Evolutionary conservation across 345 rosid genomes (phyloP), one percentile per base, ranked within the genome.

Genomic region (Citrus australasica): DNA sequence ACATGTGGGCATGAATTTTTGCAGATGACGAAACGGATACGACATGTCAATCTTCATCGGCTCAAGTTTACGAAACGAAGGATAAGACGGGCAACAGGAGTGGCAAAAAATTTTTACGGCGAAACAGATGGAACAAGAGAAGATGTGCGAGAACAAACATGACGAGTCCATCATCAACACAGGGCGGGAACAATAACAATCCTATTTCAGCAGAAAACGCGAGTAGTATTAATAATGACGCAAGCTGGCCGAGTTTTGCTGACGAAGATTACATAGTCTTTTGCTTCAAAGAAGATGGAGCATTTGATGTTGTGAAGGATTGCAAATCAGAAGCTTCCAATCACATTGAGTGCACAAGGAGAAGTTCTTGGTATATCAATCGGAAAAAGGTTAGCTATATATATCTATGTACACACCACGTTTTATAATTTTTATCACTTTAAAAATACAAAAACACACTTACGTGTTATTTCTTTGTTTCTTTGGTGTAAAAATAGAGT

Each of bases 191-290:
- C 33, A 82, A 56, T 38, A 74, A 65, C 33, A 82, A 48, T 46
- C 13, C 5, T 5, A 85, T 71, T 75, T 75, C 87, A 37, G 79
- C 80, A 2, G 81, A 84, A 77, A 71, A 61, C n/a, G 74, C 79
- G 24, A 80, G 64, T 35, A 35, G 9, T 21, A 21, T 16, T 22
- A 14, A 53, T 46, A 69, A 78, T 9, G 79, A 82, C 53, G 69
- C 84, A 58, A 79, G 84, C 73, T 75, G 81, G 78, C 76, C 79
- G 2, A 83, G 75, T 71, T 84, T 76, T 32, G 81, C 82, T 28
- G 95, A 89, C 19, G 95, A 88, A 65, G 93, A 91, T 19, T 90
- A 85, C 71, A 88, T 91, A 55, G 93, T 88, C 46, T 91, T 91
- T 74, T 85, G 95, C 75, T 91, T 93, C 30, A 82, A 85, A 46